phyloP scores from a whole-genome alignment of 2,329 filamentous ascomycete species.

The Penicillium nordicum region DNA sequence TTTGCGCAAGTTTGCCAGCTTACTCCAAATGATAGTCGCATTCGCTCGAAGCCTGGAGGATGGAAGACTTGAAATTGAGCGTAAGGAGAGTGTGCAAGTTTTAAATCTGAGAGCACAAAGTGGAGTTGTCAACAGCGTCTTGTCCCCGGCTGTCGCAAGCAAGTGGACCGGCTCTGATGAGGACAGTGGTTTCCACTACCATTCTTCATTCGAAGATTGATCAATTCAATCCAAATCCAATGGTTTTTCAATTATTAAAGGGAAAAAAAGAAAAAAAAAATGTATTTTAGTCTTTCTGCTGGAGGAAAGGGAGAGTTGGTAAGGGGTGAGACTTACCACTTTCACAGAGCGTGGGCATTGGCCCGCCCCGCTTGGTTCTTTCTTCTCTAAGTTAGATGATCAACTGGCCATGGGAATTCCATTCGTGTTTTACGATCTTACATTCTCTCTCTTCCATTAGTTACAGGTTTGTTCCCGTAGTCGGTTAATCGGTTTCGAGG shows the following conservation, averaged over 20 bases:
- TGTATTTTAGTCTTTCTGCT: too few relatives aligned
- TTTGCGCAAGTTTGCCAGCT: constrained; percentile 17
- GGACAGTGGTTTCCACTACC: not conserved
- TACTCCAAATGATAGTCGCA: constrained; percentile 16
- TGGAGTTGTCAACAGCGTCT: constrained; percentile 6
- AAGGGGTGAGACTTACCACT: too few relatives aligned
- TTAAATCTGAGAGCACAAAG: constrained; percentile 33
- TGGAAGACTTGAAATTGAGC: constrained; percentile 25
- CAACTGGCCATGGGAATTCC: too few relatives aligned
- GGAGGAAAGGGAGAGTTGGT: too few relatives aligned
- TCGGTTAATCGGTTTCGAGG: too few relatives aligned
- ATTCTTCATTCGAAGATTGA: not conserved
- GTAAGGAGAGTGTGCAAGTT: constrained; percentile 19
- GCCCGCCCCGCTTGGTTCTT: too few relatives aligned
- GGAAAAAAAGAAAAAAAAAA: too few relatives aligned
- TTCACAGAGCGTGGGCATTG: too few relatives aligned
- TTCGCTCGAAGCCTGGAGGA: constrained; percentile 18
- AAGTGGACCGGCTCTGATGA: not conserved
- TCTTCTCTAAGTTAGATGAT: too few relatives aligned
- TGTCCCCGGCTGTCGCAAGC: not conserved
- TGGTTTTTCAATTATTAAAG: not conserved
- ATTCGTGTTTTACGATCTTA: too few relatives aligned
- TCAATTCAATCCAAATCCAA: not conserved
- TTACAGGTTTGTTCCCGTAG: too few relatives aligned
- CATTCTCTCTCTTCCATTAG: too few relatives aligned